These are phyloP conservation scores for Podospora appendiculata DNA, from an alignment of 495 filamentous ascomycete genomes.

Conservation along the genomic window DNA sequence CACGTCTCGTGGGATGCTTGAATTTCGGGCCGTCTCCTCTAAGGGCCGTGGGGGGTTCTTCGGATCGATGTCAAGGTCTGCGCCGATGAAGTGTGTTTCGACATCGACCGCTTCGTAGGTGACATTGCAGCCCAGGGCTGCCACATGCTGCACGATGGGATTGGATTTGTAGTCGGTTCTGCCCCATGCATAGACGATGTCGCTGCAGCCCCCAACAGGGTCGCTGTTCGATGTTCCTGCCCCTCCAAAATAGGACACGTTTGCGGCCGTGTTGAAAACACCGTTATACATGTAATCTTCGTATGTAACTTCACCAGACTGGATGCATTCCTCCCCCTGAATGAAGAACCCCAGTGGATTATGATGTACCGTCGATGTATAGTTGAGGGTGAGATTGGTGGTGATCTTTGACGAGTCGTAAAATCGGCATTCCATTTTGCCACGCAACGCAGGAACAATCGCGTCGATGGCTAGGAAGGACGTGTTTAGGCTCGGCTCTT, in stretches of 20 bases:
- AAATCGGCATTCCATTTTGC: neutral
- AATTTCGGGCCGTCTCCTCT: conserved; percentile 2
- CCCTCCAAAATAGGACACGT: neutral
- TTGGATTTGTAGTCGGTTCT: neutral
- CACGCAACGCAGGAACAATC: conserved; percentile 8
- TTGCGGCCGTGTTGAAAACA: neutral
- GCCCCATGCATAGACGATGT: neutral
- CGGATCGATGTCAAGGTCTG: conserved; percentile 10
- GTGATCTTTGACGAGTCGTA: conserved; percentile 5
- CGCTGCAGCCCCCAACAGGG: neutral
- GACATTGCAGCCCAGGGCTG: conserved; percentile 14
- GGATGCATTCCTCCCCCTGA: neutral
- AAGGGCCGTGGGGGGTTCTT: neutral
- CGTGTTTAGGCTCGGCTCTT: neutral
- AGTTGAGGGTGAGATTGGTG: conserved; percentile 5
- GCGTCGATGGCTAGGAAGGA: conserved; percentile 1
- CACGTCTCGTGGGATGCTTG: neutral
- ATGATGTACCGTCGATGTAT: neutral
- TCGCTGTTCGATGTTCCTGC: neutral
- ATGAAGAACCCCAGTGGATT: neutral
- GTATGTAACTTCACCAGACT: neutral
- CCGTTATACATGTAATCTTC: neutral
- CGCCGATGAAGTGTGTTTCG: conserved; percentile 7
- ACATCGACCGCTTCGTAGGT: conserved; percentile 13
- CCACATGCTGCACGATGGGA: neutral